Conservation (phyloP, 1,284 basidiomycete species). For the Cutaneotrichosporon dermatis region DNA sequence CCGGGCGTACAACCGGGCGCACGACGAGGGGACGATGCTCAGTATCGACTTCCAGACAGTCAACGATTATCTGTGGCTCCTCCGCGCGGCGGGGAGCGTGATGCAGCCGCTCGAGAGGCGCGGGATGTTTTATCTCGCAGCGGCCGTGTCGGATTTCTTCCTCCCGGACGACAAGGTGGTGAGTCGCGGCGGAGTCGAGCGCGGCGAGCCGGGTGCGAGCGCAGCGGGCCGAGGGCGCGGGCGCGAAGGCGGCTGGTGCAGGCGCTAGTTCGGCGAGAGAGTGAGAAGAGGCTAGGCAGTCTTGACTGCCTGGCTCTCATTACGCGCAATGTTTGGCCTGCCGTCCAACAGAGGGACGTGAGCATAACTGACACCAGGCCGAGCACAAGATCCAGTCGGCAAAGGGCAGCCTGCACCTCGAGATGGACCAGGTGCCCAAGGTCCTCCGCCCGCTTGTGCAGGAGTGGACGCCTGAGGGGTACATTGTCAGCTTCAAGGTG, state of each 20-base stretch:
- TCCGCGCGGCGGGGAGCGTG: conserved; percentile 67
- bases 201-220: too few relatives aligned
- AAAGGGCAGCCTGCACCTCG: conserved; percentile 84
- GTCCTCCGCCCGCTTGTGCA: conserved; percentile 86
- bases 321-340: too few relatives aligned
- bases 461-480: conserved; percentile 88
- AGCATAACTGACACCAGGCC: conserved; percentile 55
- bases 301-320: too few relatives aligned
- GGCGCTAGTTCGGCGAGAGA: too few relatives aligned
- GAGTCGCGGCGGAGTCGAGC: conserved; percentile 33
- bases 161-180: conserved; percentile 85
- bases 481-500: conserved; percentile 95
- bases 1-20: conserved; percentile 73
- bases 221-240: not conserved
- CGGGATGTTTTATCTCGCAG: conserved; percentile 93
- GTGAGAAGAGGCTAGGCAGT: too few relatives aligned
- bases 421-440: conserved; percentile 99
- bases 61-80: conserved; percentile 91
- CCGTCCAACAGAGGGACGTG: not conserved
- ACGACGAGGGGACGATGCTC: conserved; percentile 67
- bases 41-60: conserved; percentile 90
- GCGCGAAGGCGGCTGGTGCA: not conserved
- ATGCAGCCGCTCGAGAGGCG: conserved; percentile 61
- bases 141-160: conserved; percentile 97
- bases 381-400: conserved; percentile 98